Percentiles rank a stretch among this genome's conserved stretches.
Evolutionary conservation across 2,329 filamentous ascomycete genomes (phyloP).

Genomic region (Fusarium sp.): DNA sequence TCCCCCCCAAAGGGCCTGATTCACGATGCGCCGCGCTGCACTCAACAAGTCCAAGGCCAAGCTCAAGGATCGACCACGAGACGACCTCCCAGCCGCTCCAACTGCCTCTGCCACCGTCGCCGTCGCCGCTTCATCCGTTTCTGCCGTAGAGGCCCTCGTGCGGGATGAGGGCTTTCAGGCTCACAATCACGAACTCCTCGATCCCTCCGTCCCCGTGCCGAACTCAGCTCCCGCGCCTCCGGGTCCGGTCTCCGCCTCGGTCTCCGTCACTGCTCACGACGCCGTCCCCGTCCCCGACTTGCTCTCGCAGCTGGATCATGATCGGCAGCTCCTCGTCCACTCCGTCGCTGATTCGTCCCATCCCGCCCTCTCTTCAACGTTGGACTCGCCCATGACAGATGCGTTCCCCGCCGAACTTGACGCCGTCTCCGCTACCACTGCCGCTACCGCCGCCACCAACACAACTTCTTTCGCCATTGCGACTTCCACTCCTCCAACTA

Average conservation of each 20-base stretch:
- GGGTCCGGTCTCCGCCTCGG: slow-evolving; percentile 2
- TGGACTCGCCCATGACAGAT: slow-evolving; percentile 38
- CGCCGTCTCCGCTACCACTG: slow-evolving; percentile 13
- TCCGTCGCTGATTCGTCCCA: slow-evolving; percentile 16
- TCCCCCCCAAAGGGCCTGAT: slow-evolving; percentile 14
- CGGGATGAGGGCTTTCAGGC: slow-evolving; percentile 38
- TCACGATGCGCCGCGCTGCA: slow-evolving; percentile 43
- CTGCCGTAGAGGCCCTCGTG: slow-evolving; percentile 21
- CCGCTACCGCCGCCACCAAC: slow-evolving; percentile 17
- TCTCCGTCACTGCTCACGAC: slow-evolving; percentile 17
- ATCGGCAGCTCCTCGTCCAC: slow-evolving; percentile 8
- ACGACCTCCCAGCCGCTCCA: slow-evolving; percentile 13
- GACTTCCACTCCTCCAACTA: slow-evolving; percentile 1
- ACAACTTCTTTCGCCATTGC: slow-evolving; percentile 20
- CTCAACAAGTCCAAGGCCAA: slow-evolving; percentile 24
- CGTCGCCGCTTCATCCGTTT: slow-evolving; percentile 14
- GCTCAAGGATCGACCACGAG: slow-evolving; percentile 31
- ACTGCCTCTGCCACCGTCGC: slow-evolving; percentile 4
- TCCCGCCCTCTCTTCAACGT: slow-evolving; percentile 7
- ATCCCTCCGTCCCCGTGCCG: slow-evolving; percentile 6
- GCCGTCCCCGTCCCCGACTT: slow-evolving; percentile 5
- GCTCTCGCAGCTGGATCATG: slow-evolving; percentile 8
- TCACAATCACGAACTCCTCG: slow-evolving; percentile 18
- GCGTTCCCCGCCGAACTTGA: slow-evolving; percentile 26
- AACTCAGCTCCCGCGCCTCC: not conserved